These are phyloP conservation scores for Globomyces sp. DNA, from an alignment of 371 early-diverging fungal species.

Conservation along the genomic window DNA sequence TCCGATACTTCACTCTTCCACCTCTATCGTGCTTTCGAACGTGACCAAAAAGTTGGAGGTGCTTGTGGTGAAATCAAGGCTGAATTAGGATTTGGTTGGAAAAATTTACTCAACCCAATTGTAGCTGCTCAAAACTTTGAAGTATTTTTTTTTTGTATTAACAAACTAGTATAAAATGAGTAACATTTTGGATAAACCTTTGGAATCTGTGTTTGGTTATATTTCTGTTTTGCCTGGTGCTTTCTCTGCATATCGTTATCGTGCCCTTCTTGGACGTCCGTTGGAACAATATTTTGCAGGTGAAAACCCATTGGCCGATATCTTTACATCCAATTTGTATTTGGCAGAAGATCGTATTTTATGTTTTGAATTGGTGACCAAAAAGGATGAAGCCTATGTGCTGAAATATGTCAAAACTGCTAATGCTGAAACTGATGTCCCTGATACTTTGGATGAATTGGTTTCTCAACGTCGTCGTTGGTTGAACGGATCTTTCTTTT, in stretches of 20 bases:
- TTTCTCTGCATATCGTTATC: conserved; percentile 94
- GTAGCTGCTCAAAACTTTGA: conserved; percentile 86
- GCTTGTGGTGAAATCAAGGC: conserved; percentile 89
- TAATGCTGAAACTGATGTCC: conserved; percentile 45
- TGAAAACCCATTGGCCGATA: conserved; percentile 63
- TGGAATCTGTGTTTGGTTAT: conserved; percentile 96
- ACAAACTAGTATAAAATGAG: conserved; percentile 30
- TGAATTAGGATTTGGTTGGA: conserved; percentile 53
- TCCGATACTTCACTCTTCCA: conserved; percentile 77
- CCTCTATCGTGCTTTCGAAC: conserved; percentile 86
- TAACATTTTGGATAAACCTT: conserved; percentile 62
- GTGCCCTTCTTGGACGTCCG: conserved; percentile 84
- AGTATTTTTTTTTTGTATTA: neutral
- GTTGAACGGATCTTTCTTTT: conserved; percentile 56
- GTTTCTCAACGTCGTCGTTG: conserved; percentile 60
- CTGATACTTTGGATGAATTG: conserved; percentile 44
- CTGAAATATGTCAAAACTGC: conserved; percentile 49
- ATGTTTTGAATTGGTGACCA: conserved; percentile 46
- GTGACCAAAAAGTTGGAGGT: conserved; percentile 75
- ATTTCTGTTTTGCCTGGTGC: conserved; percentile 95
- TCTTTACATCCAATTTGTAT: conserved; percentile 67
- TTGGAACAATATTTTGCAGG: conserved; percentile 90
- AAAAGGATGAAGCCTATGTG: conserved; percentile 37
- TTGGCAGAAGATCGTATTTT: conserved; percentile 50
- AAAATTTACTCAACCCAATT: conserved; percentile 45